Percentiles rank a stretch among this genome's conserved stretches.
These are phyloP conservation scores for Pistacia integerrima DNA, from an alignment of 345 rosid species.

Conservation along the genomic window DNA sequence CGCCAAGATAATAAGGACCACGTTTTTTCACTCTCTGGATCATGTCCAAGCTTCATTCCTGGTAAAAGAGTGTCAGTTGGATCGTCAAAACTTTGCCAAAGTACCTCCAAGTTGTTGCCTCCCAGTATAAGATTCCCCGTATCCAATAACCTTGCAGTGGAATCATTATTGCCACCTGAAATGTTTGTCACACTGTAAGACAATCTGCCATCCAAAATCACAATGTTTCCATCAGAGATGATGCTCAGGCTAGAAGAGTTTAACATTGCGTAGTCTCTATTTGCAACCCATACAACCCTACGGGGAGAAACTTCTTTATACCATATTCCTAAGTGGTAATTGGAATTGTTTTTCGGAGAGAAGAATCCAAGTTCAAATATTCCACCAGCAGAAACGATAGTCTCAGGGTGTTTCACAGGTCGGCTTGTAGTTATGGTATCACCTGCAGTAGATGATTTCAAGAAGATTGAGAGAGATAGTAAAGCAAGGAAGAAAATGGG, in stretches of 20 bases:
- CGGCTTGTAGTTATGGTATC: background rate
- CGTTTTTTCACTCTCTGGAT: too few species aligned
- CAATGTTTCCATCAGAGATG: background rate
- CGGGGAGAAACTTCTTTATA: conserved; percentile 15
- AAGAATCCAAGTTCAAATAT: conserved; percentile 31
- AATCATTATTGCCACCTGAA: too few species aligned
- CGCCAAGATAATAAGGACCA: too few species aligned
- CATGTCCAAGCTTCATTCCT: too few species aligned
- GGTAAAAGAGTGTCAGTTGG: too few species aligned
- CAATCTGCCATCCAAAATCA: too few species aligned
- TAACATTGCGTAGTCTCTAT: conserved; percentile 33
- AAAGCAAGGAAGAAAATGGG: background rate
- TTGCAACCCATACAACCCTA: conserved; percentile 46
- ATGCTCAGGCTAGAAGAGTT: background rate
- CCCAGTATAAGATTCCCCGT: too few species aligned
- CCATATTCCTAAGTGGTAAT: conserved; percentile 43
- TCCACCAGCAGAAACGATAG: conserved; percentile 20
- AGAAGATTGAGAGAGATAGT: background rate
- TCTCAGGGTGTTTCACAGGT: conserved; percentile 4
- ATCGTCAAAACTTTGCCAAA: too few species aligned
- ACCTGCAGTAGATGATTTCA: conserved; percentile 1
- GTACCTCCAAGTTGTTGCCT: too few species aligned
- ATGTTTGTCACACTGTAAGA: too few species aligned
- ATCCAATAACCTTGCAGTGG: too few species aligned
- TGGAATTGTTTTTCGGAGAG: conserved; percentile 21